These are phyloP conservation scores for Spathaspora sp. DNA, from an alignment of 805 yeast genomes.

Conservation along the genomic window DNA sequence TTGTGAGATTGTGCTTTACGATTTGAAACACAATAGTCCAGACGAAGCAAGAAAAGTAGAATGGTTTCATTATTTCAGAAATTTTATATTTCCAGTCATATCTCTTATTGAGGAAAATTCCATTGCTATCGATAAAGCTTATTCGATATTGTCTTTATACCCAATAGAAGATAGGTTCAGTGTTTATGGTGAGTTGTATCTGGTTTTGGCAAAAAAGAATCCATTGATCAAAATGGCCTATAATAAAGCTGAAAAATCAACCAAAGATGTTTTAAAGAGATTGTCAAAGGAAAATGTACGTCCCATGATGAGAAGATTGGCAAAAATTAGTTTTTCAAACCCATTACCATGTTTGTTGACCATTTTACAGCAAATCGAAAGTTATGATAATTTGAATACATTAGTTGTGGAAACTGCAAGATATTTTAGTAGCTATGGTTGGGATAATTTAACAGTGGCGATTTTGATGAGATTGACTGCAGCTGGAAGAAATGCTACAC, in stretches of 20 bases:
- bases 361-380: constrained; percentile 78
- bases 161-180: constrained; percentile 65
- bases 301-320: constrained; percentile 67
- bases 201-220: constrained; percentile 52
- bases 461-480: constrained; percentile 64
- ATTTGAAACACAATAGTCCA: constrained; percentile 20
- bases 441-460: constrained; percentile 81
- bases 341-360: constrained; percentile 76
- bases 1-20: constrained; percentile 52
- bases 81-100: constrained; percentile 63
- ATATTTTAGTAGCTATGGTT: constrained; percentile 70
- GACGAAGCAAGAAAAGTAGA: constrained; percentile 13
- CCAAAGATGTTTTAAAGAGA: constrained; percentile 74
- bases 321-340: constrained; percentile 68
- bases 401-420: constrained; percentile 76
- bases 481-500: constrained; percentile 62
- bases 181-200: constrained; percentile 75
- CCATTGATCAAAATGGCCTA: constrained; percentile 55
- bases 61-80: constrained; percentile 63
- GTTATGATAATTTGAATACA: constrained; percentile 81
- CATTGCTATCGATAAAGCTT: constrained; percentile 58
- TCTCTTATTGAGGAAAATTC: constrained; percentile 54
- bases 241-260: constrained; percentile 69
- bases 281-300: constrained; percentile 75
- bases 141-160: constrained; percentile 47